Evolutionary conservation across 2,329 filamentous ascomycete genomes (phyloP), one percentile per base, ranked within the genome.

Genomic region (Colletotrichum acutatum): DNA sequence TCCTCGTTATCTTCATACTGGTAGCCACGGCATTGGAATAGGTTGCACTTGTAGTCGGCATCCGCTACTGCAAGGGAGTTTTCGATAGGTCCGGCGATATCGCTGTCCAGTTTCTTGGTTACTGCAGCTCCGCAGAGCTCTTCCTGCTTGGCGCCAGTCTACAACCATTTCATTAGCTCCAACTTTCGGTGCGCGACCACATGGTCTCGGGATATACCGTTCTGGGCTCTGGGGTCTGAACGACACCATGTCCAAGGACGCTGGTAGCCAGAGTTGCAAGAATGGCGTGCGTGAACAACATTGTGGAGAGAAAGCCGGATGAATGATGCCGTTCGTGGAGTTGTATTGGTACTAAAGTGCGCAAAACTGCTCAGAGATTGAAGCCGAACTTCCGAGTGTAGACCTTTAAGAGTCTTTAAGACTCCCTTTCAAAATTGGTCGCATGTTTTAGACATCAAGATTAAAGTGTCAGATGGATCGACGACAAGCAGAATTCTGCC

Each of bases 1-100:
- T 77, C 76, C 19, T 54, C 56, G 64, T 81, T 81, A 58, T 80
- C 78, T 34, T 79, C 78, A 71, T 76, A 79, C 49, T 80, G 78
- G 56, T 79, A 79, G 0, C 79, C 79, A 11, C 79, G 78, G 75
- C 79, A 80, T 5, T 77, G 60, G 54, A 78, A 79, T 12, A 74
- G 71, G 30, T 79, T 76, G 74, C 78, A 79, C 16, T 77, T 75
- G 69, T 78, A 78, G 52, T 68, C 71, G 8, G 65, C 66, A 46
- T 79, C 77, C 24, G 70, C 77, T 2, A 74, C 62, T 4, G 72
- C 67, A n/a, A 79, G 63, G 22, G 78, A 77, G 57, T 79, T 77
- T 58, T 79, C 78, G 52, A 79, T 79, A 2, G 78, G 78, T 7
- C 78, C 77, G 11, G 78, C 74, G 26, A 66, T 66, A 77, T 77